Evolutionary conservation across 2,329 filamentous ascomycete genomes (phyloP).

Genomic region (Penicillium sp.): DNA sequence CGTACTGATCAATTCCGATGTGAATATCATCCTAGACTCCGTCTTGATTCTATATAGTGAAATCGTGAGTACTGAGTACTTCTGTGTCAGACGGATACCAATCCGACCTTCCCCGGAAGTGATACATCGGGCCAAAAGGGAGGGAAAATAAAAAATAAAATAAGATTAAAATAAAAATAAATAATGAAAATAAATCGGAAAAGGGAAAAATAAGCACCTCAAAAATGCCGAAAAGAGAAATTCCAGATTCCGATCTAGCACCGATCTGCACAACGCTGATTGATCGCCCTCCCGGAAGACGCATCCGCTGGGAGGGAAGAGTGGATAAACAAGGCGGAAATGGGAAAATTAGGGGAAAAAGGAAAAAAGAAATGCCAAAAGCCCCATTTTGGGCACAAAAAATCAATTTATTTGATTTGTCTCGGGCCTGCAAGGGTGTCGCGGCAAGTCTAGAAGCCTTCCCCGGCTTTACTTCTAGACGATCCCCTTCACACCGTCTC

Average conservation of each 20-base stretch:
- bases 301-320: constrained; percentile 14
- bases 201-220: too few relatives aligned
- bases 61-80: background rate
- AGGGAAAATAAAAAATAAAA: background rate
- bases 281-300: constrained; percentile 20
- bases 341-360: background rate
- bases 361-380: background rate
- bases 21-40: too few relatives aligned
- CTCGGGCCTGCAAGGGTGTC: constrained; percentile 29
- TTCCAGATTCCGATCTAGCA: constrained; percentile 5
- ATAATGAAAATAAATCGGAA: too few relatives aligned
- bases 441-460: constrained; percentile 31
- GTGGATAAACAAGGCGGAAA: background rate
- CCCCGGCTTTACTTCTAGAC: constrained; percentile 28
- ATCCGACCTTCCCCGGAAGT: constrained; percentile 10
- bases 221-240: background rate
- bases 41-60: background rate
- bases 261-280: constrained; percentile 10
- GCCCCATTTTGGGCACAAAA: constrained; percentile 1
- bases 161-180: background rate
- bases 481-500: constrained; percentile 15
- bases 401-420: constrained; percentile 16
- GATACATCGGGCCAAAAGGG: background rate
- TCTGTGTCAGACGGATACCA: background rate
- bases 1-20: too few relatives aligned